Evolutionary conservation across 2,329 filamentous ascomycete species (phyloP).

Genomic region (Cladophialophora chaetospira): DNA sequence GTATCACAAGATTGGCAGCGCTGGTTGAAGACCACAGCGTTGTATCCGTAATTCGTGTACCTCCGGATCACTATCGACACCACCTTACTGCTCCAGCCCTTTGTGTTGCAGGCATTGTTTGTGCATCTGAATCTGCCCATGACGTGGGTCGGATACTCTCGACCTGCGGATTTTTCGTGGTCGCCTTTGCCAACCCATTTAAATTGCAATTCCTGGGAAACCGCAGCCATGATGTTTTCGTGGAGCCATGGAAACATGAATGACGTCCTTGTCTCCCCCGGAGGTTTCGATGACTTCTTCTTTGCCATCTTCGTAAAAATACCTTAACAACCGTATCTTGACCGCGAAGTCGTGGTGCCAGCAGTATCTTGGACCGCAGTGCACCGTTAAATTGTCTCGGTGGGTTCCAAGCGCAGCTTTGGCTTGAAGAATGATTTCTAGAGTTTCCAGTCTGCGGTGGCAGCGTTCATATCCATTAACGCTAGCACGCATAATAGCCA

Average conservation of each 20-base stretch:
- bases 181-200: slow-evolving; percentile 40
- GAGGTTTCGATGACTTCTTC: slow-evolving; percentile 13
- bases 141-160: slow-evolving; percentile 45
- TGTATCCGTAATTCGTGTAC: slow-evolving; percentile 44
- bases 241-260: slow-evolving; percentile 26
- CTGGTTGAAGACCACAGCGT: slow-evolving; percentile 50
- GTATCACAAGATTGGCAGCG: slow-evolving; percentile 42
- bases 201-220: slow-evolving; percentile 34
- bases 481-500: too few species aligned
- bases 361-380: too few species aligned
- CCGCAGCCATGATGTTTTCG: slow-evolving; percentile 14
- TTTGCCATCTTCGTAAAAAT: slow-evolving; percentile 15
- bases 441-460: too few species aligned
- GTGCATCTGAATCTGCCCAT: slow-evolving; percentile 46
- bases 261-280: slow-evolving; percentile 15
- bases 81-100: slow-evolving; percentile 45
- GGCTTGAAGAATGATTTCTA: too few species aligned
- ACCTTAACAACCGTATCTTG: too few species aligned
- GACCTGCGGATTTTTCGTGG: slow-evolving; percentile 31
- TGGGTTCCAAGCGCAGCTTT: too few species aligned
- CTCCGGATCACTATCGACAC: slow-evolving; percentile 48
- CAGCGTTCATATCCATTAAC: too few species aligned
- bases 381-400: too few species aligned
- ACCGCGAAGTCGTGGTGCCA: too few species aligned
- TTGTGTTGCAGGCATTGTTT: slow-evolving; percentile 37